Evolutionary conservation across 345 rosid genomes (phyloP), one percentile per base, ranked within the genome.

Genomic region (Brassica nigra): DNA sequence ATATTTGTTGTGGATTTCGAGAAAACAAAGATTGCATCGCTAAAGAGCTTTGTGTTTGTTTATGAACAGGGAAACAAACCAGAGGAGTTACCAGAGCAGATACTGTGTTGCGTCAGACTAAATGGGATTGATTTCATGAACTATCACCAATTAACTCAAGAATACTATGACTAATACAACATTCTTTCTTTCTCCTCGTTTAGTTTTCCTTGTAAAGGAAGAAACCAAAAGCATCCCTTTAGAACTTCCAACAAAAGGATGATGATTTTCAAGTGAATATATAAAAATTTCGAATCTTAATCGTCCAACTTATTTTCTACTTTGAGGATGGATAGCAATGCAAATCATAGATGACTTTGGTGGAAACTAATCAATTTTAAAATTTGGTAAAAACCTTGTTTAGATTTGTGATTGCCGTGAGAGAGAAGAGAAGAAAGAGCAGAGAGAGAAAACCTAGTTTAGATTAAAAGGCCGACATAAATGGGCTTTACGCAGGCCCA

Each of bases 31-130:
- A 18, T 18, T 18, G 18, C 18, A 18, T 18, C 18, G 18, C 18
- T 18, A 18, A 18, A 18, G 18, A 18, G 18, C 18, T 18, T 18
- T 18, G 18, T 18, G 18, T 62, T 52, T 18, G 18, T 62, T 52
- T 39, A 14, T 52, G 67, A 80, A 81, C 92, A 95, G 98, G 99
- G 97, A 54, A 85, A 86, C 82, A 92, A 91, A 86, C 83, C 85
- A 1, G 99, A 95, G 84, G 99, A 95, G 87, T 67, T 95, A 86
- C 99, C 97, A 4, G 97, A 95, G 85, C 94, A 90, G 88, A 75
- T 95, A 65, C 84, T 95, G 62, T 95, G 94, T 81, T 91, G 99
- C 70, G 68, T 92, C 66, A 84, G 97, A 31, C 84, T 92, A 75
- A 95, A 87, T 52, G 89, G 92, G 33, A 84, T 95, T 34, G 93